Percentiles rank a stretch among this genome's conserved stretches.
These are phyloP conservation scores for Pythium apleroticum DNA, from an alignment of 352 stramenopile genomes.

Conservation along the genomic window DNA sequence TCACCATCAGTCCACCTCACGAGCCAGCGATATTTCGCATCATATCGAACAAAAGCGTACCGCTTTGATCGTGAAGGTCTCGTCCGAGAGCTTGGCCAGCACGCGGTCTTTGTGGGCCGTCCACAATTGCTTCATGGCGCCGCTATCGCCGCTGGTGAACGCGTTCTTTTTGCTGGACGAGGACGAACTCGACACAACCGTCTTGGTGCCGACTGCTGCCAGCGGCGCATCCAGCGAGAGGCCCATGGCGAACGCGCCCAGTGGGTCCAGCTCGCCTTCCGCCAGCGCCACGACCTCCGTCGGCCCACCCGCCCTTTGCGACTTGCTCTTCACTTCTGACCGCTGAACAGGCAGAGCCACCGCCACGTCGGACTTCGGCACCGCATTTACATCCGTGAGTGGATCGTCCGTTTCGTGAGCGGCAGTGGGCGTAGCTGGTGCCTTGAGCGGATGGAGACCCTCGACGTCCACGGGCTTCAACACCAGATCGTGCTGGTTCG, in stretches of 20 bases:
- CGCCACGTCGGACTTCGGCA: not conserved
- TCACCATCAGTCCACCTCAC: not conserved
- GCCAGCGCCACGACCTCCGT: slow-evolving; percentile 60
- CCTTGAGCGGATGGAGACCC: slow-evolving; percentile 49
- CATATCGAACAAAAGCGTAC: slow-evolving; percentile 22
- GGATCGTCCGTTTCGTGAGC: too few species aligned
- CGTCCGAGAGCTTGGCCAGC: slow-evolving; percentile 56
- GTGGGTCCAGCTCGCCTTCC: slow-evolving; percentile 66
- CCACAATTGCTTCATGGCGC: slow-evolving; percentile 63
- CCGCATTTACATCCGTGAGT: not conserved
- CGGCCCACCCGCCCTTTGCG: not conserved
- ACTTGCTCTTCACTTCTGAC: not conserved
- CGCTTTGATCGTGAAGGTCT: slow-evolving; percentile 80
- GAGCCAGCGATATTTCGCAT: not conserved
- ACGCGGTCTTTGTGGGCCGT: slow-evolving; percentile 66
- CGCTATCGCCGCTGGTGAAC: not conserved
- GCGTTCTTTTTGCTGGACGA: not conserved
- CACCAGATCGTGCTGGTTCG: slow-evolving; percentile 29
- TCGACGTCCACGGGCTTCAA: slow-evolving; percentile 24
- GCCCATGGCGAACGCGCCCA: slow-evolving; percentile 47
- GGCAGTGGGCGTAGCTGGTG: not conserved
- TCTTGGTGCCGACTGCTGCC: not conserved
- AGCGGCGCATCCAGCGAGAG: slow-evolving; percentile 2
- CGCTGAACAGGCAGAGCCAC: not conserved
- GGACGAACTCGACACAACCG: not conserved